phyloP scores from a whole-genome alignment of 2,329 filamentous ascomycete genomes.

The Pseudomassariella vexata region DNA sequence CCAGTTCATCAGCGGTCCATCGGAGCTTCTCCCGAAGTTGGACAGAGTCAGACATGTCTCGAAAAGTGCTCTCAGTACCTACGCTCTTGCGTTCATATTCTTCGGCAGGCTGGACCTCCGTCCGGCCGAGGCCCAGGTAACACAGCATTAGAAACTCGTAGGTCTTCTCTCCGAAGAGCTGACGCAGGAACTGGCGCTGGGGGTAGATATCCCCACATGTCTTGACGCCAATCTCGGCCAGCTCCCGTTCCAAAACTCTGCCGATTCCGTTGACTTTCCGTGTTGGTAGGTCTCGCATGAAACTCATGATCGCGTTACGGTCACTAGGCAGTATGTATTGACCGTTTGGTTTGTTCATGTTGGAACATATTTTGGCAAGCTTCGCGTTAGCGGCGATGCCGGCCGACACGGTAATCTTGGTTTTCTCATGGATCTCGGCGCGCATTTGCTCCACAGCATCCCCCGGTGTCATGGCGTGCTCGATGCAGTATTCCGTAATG shows the following conservation, averaged over 20 bases:
- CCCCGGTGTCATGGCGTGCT: slow-evolving; percentile 62
- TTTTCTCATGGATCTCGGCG: slow-evolving; percentile 66
- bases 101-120: slow-evolving; percentile 77
- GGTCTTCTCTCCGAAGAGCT: slow-evolving; percentile 86
- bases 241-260: slow-evolving; percentile 84
- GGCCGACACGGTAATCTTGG: slow-evolving; percentile 84
- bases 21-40: slow-evolving; percentile 72
- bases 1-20: slow-evolving; percentile 77
- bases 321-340: slow-evolving; percentile 75
- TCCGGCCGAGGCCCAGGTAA: slow-evolving; percentile 81
- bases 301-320: slow-evolving; percentile 69
- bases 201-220: slow-evolving; percentile 84
- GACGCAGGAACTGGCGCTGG: slow-evolving; percentile 66
- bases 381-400: slow-evolving; percentile 92
- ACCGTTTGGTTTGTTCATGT: slow-evolving; percentile 94
- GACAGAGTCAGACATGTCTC: slow-evolving; percentile 64
- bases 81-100: slow-evolving; percentile 91
- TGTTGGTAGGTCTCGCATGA: slow-evolving; percentile 78
- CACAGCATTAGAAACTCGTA: slow-evolving; percentile 81
- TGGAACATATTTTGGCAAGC: slow-evolving; percentile 91
- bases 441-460: slow-evolving; percentile 75
- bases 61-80: slow-evolving; percentile 88
- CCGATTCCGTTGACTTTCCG: slow-evolving; percentile 95
- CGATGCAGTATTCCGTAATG: slow-evolving; percentile 77
- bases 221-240: slow-evolving; percentile 80